phyloP scores from a whole-genome alignment of 768 basidiomycete genomes.

The Sutorius australiensis region DNA sequence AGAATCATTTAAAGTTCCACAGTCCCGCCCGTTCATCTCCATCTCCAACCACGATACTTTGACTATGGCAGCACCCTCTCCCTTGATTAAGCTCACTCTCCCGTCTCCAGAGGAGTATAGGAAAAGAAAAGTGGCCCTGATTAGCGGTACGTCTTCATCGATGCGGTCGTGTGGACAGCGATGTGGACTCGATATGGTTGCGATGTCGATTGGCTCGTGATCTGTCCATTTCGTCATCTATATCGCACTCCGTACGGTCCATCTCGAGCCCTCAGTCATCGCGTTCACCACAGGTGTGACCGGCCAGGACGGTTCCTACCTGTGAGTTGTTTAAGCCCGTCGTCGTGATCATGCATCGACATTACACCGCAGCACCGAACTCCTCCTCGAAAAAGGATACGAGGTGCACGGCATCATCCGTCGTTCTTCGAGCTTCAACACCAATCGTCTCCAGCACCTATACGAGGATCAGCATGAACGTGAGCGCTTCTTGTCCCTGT shows the following conservation, averaged over 20 bases:
- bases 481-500: conserved; percentile 35
- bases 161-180: conserved; percentile 1
- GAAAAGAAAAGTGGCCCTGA: conserved; percentile 89
- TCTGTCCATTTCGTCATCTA: neutral
- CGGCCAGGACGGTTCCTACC: conserved; percentile 94
- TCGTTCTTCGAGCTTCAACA: conserved; percentile 97
- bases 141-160: conserved; percentile 61
- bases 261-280: conserved; percentile 6
- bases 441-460: conserved; percentile 88
- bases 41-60: neutral
- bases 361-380: conserved; percentile 57
- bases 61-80: conserved; percentile 17
- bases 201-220: neutral
- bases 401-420: conserved; percentile 95
- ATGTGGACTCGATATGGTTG: neutral
- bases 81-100: conserved; percentile 51
- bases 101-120: conserved; percentile 79
- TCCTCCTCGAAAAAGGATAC: conserved; percentile 84
- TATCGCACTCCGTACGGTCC: neutral
- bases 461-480: conserved; percentile 92
- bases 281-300: conserved; percentile 67
- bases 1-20: neutral
- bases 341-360: conserved; percentile 3
- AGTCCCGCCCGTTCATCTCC: neutral
- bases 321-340: conserved; percentile 48